Base-by-base conservation (phyloP, 2,329 filamentous ascomycete genomes). In the Sporothrix pallida region DNA sequence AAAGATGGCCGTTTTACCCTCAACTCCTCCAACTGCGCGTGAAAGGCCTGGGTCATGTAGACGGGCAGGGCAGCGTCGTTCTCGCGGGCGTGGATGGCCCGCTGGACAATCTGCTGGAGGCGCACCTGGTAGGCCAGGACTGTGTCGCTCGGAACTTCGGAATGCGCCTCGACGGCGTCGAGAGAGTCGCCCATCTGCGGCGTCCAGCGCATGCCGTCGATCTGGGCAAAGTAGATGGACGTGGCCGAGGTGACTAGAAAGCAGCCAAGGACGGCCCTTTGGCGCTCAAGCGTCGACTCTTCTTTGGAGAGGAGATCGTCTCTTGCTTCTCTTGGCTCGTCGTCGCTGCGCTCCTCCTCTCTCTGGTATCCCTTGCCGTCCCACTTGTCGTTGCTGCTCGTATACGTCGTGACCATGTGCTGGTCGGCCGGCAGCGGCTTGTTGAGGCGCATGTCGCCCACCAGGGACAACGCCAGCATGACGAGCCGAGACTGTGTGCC, bases 111-210 rank as follows among this genome's bases (percentile, higher is more conserved):
- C 5, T 82, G 79, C 70, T 85, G 83, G 9, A 83, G 79, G 31
- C 80, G 82, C 42, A 82, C 82, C 26, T 83, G 80, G 1, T 79
- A 77, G 3, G 83, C 82, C 2, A 91, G 81, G 1, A 87, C 76
- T 42, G 82, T 80, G 77, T 91, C 89, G 1, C 83, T 83, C 0
- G 83, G 81, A 46, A 6, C 7, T 37, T 7, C 82, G 82, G 72
- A 89, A 85, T 13, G 80, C 17, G 83, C 80, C 7, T 82, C 80
- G 0, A 91, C 79, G 0, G 83, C 75, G 3, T 83, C 80, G 0
- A 90, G 80, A 42, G 84, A 87, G 26, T 89, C 87, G 50, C 89
- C 88, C 82, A 91, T 85, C 71, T 89, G 84, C 1, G 85, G 77
- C 0, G 85, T 89, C 89, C 89, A 91, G 3, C 81, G 82, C 71